Conservation (phyloP, 805 yeast species). For the Yamadazyma tumulicola region DNA sequence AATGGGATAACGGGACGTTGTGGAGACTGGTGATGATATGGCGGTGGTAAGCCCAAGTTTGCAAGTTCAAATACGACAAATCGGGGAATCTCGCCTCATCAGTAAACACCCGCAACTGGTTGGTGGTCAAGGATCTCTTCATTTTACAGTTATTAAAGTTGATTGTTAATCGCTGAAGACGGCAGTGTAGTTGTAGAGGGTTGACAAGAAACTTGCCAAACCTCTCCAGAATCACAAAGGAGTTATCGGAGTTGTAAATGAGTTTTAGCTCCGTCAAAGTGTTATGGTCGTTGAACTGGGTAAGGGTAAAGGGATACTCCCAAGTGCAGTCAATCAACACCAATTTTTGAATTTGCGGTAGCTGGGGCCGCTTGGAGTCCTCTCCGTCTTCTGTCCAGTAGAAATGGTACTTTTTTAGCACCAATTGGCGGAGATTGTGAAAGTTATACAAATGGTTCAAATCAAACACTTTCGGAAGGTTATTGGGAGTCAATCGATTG, state of each 20-base stretch:
- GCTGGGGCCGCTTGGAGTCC: not conserved
- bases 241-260: slow-evolving; percentile 22
- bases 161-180: slow-evolving; percentile 15
- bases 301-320: slow-evolving; percentile 52
- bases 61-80: slow-evolving; percentile 10
- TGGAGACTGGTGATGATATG: not conserved
- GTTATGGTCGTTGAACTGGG: slow-evolving; percentile 27
- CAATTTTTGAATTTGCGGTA: slow-evolving; percentile 17
- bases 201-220: slow-evolving; percentile 25
- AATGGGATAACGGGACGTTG: too few species aligned
- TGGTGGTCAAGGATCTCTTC: slow-evolving; percentile 10
- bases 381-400: slow-evolving; percentile 26
- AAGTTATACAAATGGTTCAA: slow-evolving; percentile 43
- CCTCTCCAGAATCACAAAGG: slow-evolving; percentile 37
- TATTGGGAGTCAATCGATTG: slow-evolving; percentile 9
- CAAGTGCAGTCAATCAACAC: slow-evolving; percentile 47
- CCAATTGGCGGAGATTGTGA: slow-evolving; percentile 26
- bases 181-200: slow-evolving; percentile 17
- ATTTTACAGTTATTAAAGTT: slow-evolving; percentile 7
- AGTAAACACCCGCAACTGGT: slow-evolving; percentile 10
- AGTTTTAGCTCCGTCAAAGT: slow-evolving; percentile 22
- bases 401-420: slow-evolving; percentile 40
- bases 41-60: slow-evolving; percentile 12
- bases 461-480: slow-evolving; percentile 33
- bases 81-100: slow-evolving; percentile 9